Evolutionary conservation across 2,329 filamentous ascomycete genomes (phyloP).

Genomic region (Nigrospora oryzae): DNA sequence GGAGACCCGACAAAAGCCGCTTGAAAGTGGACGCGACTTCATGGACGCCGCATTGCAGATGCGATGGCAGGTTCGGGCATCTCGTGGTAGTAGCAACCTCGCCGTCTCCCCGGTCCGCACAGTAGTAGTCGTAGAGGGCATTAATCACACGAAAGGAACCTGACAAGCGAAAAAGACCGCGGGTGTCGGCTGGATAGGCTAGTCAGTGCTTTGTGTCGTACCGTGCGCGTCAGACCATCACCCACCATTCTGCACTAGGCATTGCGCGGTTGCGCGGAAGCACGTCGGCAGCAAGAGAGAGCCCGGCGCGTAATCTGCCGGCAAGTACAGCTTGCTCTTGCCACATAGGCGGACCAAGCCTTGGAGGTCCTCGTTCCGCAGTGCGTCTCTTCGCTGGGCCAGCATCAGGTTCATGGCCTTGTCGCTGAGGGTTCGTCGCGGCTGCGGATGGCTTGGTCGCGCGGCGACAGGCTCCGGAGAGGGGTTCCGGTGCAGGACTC

Average conservation of each 20-base stretch:
- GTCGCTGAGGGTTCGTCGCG: slow-evolving; percentile 48
- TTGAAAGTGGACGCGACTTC: slow-evolving; percentile 64
- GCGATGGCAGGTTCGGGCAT: slow-evolving; percentile 48
- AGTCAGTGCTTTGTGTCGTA: slow-evolving; percentile 4
- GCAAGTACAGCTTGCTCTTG: slow-evolving; percentile 52
- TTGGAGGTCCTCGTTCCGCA: slow-evolving; percentile 43
- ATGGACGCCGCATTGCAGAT: slow-evolving; percentile 51
- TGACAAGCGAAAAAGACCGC: slow-evolving; percentile 55
- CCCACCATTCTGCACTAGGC: slow-evolving; percentile 50
- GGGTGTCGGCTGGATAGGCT: slow-evolving; percentile 29
- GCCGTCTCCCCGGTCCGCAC: slow-evolving; percentile 36
- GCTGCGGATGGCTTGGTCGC: slow-evolving; percentile 18
- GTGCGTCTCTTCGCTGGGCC: slow-evolving; percentile 30
- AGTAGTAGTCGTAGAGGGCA: slow-evolving; percentile 57
- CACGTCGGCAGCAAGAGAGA: slow-evolving; percentile 55
- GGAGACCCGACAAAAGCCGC: slow-evolving; percentile 51
- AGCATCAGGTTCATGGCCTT: slow-evolving; percentile 37
- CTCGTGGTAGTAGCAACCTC: slow-evolving; percentile 49
- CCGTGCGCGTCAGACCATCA: neutral
- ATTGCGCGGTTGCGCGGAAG: slow-evolving; percentile 57
- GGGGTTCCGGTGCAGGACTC: slow-evolving; percentile 16
- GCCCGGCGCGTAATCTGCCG: slow-evolving; percentile 47
- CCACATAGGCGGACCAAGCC: slow-evolving; percentile 56
- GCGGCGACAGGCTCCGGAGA: too few species aligned
- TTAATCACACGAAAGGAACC: slow-evolving; percentile 49